Evolutionary conservation across 2,329 filamentous ascomycete genomes (phyloP).

Genomic region (Sclerotinia glacialis): DNA sequence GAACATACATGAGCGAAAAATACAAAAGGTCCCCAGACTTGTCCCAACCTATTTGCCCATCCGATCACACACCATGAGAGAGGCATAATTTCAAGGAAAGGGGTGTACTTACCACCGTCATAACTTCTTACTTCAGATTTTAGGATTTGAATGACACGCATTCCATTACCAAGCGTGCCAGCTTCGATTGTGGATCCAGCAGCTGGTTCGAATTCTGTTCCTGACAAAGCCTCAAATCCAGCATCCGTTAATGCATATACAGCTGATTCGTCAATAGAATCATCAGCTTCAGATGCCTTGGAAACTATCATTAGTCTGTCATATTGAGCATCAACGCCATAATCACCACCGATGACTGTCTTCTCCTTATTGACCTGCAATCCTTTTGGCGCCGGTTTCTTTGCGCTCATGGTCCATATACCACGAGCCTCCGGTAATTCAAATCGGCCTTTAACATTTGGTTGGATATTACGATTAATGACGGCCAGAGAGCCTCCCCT

Average conservation of each 20-base stretch:
- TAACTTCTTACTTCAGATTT: conserved; percentile 87
- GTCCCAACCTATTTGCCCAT: conserved; percentile 13
- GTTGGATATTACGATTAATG: conserved; percentile 74
- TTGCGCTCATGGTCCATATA: conserved; percentile 77
- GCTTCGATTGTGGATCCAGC: conserved; percentile 85
- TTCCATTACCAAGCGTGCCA: conserved; percentile 75
- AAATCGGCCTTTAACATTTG: conserved; percentile 66
- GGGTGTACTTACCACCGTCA: conserved; percentile 67
- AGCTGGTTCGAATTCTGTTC: conserved; percentile 87
- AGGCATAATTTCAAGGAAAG: conserved; percentile 29
- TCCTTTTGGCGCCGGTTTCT: conserved; percentile 62
- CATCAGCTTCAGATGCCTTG: conserved; percentile 64
- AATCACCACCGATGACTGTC: conserved; percentile 50
- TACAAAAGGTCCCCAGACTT: conserved; percentile 11
- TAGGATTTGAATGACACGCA: conserved; percentile 81
- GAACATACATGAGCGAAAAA: conserved; percentile 27
- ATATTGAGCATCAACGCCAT: conserved; percentile 59
- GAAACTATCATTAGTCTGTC: conserved; percentile 83
- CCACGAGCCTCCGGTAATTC: conserved; percentile 70
- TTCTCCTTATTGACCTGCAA: conserved; percentile 49
- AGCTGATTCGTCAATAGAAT: conserved; percentile 64
- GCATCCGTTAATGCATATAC: conserved; percentile 73
- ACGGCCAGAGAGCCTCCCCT: conserved; percentile 68
- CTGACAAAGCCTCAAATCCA: conserved; percentile 70
- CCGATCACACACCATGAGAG: neutral